Conservation (phyloP, 2,329 filamentous ascomycete species). For the Periglandula ipomoeae region DNA sequence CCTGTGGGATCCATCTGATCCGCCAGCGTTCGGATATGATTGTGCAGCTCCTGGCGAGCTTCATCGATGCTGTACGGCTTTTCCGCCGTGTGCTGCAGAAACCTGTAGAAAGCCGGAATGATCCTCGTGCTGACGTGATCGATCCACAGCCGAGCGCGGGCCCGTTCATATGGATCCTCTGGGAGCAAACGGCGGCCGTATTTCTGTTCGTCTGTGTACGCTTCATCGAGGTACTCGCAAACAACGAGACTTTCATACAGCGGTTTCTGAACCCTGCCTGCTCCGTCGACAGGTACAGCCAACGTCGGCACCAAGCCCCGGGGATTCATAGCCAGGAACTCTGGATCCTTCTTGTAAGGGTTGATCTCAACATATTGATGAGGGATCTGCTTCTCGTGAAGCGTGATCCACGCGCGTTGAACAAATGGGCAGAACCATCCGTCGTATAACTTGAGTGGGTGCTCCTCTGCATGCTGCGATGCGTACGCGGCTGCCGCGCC, state of each 20-base stretch:
- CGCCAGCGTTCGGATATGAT: constrained; percentile 49
- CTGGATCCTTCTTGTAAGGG: constrained; percentile 63
- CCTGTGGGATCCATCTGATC: constrained; percentile 46
- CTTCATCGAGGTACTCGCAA: constrained; percentile 68
- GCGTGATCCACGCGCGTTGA: constrained; percentile 63
- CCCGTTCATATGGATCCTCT: constrained; percentile 51
- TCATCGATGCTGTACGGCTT: constrained; percentile 41
- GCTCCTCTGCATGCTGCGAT: constrained; percentile 33
- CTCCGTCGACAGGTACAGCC: constrained; percentile 29
- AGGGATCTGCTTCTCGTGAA: constrained; percentile 63
- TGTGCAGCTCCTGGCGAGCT: constrained; percentile 48
- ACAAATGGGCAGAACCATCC: constrained; percentile 69
- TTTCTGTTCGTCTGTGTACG: constrained; percentile 39
- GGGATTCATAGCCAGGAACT: constrained; percentile 63
- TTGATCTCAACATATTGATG: constrained; percentile 74
- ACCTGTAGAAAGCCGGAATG: constrained; percentile 59
- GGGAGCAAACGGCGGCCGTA: constrained; percentile 47
- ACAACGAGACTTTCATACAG: constrained; percentile 67
- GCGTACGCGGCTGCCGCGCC: constrained; percentile 41
- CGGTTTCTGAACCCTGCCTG: constrained; percentile 36
- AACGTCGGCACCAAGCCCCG: constrained; percentile 68
- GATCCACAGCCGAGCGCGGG: constrained; percentile 61
- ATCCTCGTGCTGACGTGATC: constrained; percentile 61
- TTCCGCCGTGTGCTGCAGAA: constrained; percentile 44
- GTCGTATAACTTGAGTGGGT: constrained; percentile 57